Evolutionary conservation across 345 rosid species (phyloP), one percentile per base, ranked within the genome.

Genomic region (Gossypium raimondii): DNA sequence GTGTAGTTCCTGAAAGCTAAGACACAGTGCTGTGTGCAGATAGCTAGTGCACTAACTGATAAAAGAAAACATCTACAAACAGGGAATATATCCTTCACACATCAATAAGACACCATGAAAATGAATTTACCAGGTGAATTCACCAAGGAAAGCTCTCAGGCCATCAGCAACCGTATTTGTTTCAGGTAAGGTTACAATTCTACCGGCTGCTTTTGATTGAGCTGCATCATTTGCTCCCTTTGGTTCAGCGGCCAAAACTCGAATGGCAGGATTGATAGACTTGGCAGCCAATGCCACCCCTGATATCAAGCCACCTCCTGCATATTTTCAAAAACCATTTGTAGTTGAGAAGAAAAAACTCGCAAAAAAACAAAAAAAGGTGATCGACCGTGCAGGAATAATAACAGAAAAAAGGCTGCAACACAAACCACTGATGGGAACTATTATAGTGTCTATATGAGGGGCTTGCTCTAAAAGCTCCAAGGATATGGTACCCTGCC

Each of bases 271-370:
- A 84, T 94, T 92, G 73, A 92, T 82, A 12, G 97, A 84, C 84
- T 94, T 94, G 48, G 98, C 93, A 72, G 97, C 94, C 81, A 94
- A 73, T n/a, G 98, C 88, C 84, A 92, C 92, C 76, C 97, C 97
- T 25, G 97, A 90, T 77, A 89, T 90, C 83, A 89, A 80, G 67
- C 97, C 95, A 60, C 97, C 97, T 10, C 98, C 96, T 91, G 73
- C 73, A 82, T 65, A 7, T 34, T 48, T 50, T 67, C 29, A 60
- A 71, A 0, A 6, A 45, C 59, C 7, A 65, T 7, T 11, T 7
- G 1, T 47, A 43, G 6, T 70, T 56, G 41, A n/a, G n/a, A 51
- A 11, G n/a, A 25, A n/a, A 2, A 12, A 58, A 34, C 41, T 34
- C 7, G 41, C 50, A 45, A 9, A 9, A 45, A 10, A 9, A 51